Base-by-base conservation (phyloP, 768 basidiomycete genomes). In the Pleurotus djamor region DNA sequence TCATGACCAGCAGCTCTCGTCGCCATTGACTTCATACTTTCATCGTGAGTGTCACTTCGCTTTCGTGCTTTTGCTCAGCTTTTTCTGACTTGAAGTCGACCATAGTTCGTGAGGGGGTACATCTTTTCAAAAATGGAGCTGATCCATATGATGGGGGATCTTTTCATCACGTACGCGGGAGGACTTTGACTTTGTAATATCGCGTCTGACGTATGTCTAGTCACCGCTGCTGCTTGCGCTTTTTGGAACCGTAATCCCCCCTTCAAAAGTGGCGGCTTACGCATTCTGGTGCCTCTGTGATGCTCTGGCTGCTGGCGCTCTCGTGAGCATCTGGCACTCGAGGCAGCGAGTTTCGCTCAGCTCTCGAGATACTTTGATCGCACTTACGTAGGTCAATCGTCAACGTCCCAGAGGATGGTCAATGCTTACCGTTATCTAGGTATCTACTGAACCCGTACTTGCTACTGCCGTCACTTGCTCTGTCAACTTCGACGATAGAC, bases 391-490 rank as follows among this genome's bases (percentile, higher is more conserved):
- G 63, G 89, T 78, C 21, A 28, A 28, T 28, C 21, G 21, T 3
- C 3, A 28, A 28, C 21, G 21, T 28, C 21, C 21, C 21, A 28
- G 21, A 28, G 21, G n/a, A 43, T 21, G 48, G 10, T 55, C 32
- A 33, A 33, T 14, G 17, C 10, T 48, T 33, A 43, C 14, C 48
- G 14, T 7, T 68, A 57, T 43, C 52, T 65, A 97, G 94, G 48
- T 96, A 89, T 72, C 83, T 97, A 16, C 71, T 96, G 52, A 97
- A 98, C 65, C 97, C 97, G 2, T 97, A 97, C 70, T 73, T 91
- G 6, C 71, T 96, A 59, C 76, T 94, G 1, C 85, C 95, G 0
- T 87, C 86, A 34, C 76, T 96, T 5, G 91, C 94, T 0, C 76
- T 87, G 9, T 96, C 96, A 0, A 92, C 92, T 0, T 89, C 93